These are phyloP conservation scores for Pisolithus microcarpus DNA, from an alignment of 768 basidiomycete species.

Conservation along the genomic window DNA sequence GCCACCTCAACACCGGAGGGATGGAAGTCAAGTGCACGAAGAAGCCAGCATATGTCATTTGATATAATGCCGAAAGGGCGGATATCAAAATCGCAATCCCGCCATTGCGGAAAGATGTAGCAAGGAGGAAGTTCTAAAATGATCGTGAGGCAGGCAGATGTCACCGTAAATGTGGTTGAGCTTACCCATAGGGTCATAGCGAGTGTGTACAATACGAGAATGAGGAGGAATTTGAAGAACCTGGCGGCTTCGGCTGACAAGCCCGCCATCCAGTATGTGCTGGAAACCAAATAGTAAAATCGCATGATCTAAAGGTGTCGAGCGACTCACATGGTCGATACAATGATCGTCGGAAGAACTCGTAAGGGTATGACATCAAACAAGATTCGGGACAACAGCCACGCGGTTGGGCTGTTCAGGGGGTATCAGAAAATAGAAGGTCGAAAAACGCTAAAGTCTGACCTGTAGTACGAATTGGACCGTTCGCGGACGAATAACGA, in stretches of 20 bases:
- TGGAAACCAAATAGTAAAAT: constrained; percentile 19
- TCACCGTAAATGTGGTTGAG: constrained; percentile 5
- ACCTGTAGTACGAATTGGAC: constrained; percentile 82
- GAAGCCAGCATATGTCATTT: constrained; percentile 89
- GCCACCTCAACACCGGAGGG: constrained; percentile 87
- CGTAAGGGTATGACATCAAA: constrained; percentile 89
- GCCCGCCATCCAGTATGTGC: constrained; percentile 96
- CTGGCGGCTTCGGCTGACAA: constrained; percentile 67
- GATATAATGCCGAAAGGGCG: constrained; percentile 65
- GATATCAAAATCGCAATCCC: constrained; percentile 89
- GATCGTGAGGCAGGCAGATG: neutral
- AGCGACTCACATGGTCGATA: constrained; percentile 66
- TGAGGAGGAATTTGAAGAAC: constrained; percentile 94
- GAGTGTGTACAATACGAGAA: constrained; percentile 78
- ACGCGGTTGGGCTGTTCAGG: constrained; percentile 65
- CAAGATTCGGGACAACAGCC: constrained; percentile 81
- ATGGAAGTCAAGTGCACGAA: constrained; percentile 83
- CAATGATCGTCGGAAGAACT: constrained; percentile 81
- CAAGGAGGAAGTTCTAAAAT: constrained; percentile 83
- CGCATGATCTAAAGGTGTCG: neutral
- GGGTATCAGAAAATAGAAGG: neutral
- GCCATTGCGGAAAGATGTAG: constrained; percentile 73
- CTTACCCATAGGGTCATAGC: constrained; percentile 82
- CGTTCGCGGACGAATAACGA: constrained; percentile 88
- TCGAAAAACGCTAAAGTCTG: constrained; percentile 3